Percentiles rank a stretch among this genome's conserved stretches.
phyloP scores from a whole-genome alignment of 176 grass and related monocot species.

The Melocanna baccifera region DNA sequence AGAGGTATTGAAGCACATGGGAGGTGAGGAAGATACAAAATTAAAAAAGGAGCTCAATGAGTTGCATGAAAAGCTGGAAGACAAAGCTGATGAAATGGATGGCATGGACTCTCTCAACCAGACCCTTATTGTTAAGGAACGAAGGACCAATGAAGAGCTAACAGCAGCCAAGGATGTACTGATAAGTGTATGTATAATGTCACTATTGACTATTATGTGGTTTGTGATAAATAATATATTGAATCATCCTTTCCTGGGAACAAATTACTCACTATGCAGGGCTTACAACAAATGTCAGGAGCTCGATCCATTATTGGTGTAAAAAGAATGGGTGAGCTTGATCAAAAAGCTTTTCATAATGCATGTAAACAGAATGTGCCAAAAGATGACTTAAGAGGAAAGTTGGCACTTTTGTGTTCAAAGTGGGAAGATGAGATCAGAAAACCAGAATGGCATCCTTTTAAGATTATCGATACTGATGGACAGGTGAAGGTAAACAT shows the following conservation, averaged over 20 bases:
- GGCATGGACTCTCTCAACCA: conserved; percentile 40
- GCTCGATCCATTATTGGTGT: conserved; percentile 48
- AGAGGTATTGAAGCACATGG: conserved; percentile 57
- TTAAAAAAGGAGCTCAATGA: conserved; percentile 24
- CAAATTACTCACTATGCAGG: conserved; percentile 44
- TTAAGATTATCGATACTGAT: conserved; percentile 40
- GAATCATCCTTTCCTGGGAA: not conserved
- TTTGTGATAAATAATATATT: not conserved
- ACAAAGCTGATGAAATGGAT: conserved; percentile 51
- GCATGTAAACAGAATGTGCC: conserved; percentile 48
- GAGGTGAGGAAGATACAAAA: conserved; percentile 29
- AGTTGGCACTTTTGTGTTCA: conserved; percentile 32
- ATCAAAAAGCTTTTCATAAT: conserved; percentile 52
- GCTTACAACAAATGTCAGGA: conserved; percentile 32
- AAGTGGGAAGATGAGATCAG: conserved; percentile 74
- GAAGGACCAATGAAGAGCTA: conserved; percentile 55
- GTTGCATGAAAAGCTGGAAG: conserved; percentile 29
- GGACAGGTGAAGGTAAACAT: conserved; percentile 50
- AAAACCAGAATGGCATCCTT: conserved; percentile 75
- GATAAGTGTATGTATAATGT: conserved; percentile 28
- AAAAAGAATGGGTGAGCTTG: conserved; percentile 80
- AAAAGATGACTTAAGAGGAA: conserved; percentile 15
- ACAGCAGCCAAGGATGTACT: conserved; percentile 52
- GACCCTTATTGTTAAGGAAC: conserved; percentile 43
- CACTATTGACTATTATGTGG: conserved; percentile 4